Evolutionary conservation across 208 protist genomes (phyloP).

Genomic region (Leishmania aethiopica): DNA sequence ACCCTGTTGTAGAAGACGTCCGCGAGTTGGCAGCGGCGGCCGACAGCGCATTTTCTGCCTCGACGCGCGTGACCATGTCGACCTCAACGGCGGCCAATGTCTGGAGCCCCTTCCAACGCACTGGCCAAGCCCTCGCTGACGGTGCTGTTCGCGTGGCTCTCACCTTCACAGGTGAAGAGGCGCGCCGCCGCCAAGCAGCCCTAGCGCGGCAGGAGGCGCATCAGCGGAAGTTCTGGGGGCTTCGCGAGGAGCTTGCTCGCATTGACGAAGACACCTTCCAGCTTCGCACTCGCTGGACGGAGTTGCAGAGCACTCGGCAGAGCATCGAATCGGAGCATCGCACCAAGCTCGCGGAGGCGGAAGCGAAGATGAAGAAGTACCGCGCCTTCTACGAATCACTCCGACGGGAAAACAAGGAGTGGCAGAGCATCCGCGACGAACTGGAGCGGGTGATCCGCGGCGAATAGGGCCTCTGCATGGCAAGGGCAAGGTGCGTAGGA

Average conservation of each 20-base stretch:
- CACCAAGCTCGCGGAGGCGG: conserved; percentile 40
- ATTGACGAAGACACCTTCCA: conserved; percentile 49
- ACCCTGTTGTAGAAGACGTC: conserved; percentile 9
- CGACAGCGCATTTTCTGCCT: background rate
- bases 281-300: conserved; percentile 18
- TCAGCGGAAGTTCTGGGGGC: conserved; percentile 43
- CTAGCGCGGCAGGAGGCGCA: conserved; percentile 22
- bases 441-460: conserved; percentile 31
- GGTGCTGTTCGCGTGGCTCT: conserved; percentile 29
- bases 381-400: conserved; percentile 41
- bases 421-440: conserved; percentile 49
- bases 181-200: conserved; percentile 25
- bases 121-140: conserved; percentile 12
- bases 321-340: conserved; percentile 13
- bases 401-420: conserved; percentile 59
- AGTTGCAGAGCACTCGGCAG: conserved; percentile 36
- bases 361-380: conserved; percentile 36
- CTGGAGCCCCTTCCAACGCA: conserved; percentile 22
- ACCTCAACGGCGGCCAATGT: background rate
- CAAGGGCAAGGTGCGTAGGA: background rate
- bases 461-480: background rate
- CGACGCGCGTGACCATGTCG: background rate
- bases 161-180: conserved; percentile 31
- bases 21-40: background rate
- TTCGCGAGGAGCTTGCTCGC: conserved; percentile 50